Conservation (phyloP, 495 filamentous ascomycete genomes). For the Xylaria bambusicola region DNA sequence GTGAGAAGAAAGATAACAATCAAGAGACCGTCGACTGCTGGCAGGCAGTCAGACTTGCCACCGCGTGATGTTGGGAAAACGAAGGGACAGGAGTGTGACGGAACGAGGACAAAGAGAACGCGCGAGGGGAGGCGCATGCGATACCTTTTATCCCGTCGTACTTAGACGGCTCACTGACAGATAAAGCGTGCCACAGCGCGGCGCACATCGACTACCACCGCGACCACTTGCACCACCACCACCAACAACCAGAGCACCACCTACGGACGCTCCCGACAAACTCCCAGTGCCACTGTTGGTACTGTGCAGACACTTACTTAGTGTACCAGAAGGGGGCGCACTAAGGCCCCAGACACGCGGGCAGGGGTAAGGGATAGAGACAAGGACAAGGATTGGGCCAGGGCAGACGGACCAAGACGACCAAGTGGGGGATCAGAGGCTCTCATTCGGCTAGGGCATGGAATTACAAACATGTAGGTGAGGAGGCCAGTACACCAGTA, state of each 20-base stretch:
- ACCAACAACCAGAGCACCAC: too few species aligned
- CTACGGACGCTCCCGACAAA: not conserved
- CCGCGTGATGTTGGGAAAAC: not conserved
- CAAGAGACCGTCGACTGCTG: not conserved
- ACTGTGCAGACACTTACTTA: constrained; percentile 9
- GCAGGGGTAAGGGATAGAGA: not conserved
- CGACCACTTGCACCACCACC: too few species aligned
- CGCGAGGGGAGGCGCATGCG: constrained; percentile 12
- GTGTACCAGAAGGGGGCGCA: not conserved
- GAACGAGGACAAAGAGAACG: constrained; percentile 3
- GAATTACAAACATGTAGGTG: too few species aligned
- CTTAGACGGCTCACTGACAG: not conserved
- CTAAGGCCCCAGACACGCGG: not conserved
- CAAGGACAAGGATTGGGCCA: too few species aligned
- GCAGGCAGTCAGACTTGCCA: constrained; percentile 4
- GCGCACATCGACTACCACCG: not conserved
- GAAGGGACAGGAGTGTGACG: constrained; percentile 8
- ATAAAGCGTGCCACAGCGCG: not conserved
- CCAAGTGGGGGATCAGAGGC: constrained; percentile 13
- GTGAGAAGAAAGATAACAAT: not conserved
- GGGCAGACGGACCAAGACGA: not conserved
- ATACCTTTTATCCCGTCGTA: constrained; percentile 4
- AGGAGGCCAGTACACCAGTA: too few species aligned
- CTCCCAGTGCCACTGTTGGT: not conserved
- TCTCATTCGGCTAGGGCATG: not conserved